A percentile compares a stretch with the other conserved stretches of the same genome.
phyloP scores from a whole-genome alignment of 169 alveolate species.

The Babesia bigemina region DNA sequence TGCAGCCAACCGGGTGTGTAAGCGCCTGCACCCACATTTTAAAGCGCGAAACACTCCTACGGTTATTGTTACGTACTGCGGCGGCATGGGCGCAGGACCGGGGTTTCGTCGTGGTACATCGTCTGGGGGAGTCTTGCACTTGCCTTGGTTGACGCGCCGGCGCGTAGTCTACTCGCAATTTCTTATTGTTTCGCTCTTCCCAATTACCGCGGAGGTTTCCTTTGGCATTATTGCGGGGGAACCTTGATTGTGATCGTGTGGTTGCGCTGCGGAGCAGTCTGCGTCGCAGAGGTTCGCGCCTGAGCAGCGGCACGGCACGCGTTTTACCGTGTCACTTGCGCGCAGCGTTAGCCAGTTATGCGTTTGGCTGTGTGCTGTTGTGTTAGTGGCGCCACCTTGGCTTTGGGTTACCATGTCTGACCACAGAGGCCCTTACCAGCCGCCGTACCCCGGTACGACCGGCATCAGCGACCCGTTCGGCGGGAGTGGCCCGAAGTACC shows the following conservation, averaged over 20 bases:
- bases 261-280: conserved; percentile 10
- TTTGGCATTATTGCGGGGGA: not conserved
- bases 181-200: not conserved
- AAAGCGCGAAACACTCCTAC: too few relatives aligned
- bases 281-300: conserved; percentile 22
- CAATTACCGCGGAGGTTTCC: conserved; percentile 6
- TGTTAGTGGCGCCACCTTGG: not conserved
- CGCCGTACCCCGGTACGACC: conserved; percentile 2
- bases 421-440: conserved; percentile 8
- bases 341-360: not conserved
- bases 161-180: conserved; percentile 3
- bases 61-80: too few relatives aligned
- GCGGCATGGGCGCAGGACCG: too few relatives aligned
- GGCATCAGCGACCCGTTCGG: conserved; percentile 38
- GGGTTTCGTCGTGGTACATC: conserved; percentile 6
- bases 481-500: conserved; percentile 13
- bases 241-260: not conserved
- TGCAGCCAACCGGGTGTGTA: too few relatives aligned
- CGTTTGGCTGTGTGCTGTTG: not conserved
- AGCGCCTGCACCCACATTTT: too few relatives aligned
- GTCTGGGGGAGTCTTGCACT: conserved; percentile 24
- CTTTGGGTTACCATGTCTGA: conserved; percentile 3
- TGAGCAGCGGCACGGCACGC: not conserved
- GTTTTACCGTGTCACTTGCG: conserved; percentile 1
- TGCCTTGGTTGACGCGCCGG: conserved; percentile 21